Conservation (phyloP, 139 green algal genomes). For the Tetraselmis chui region DNA sequence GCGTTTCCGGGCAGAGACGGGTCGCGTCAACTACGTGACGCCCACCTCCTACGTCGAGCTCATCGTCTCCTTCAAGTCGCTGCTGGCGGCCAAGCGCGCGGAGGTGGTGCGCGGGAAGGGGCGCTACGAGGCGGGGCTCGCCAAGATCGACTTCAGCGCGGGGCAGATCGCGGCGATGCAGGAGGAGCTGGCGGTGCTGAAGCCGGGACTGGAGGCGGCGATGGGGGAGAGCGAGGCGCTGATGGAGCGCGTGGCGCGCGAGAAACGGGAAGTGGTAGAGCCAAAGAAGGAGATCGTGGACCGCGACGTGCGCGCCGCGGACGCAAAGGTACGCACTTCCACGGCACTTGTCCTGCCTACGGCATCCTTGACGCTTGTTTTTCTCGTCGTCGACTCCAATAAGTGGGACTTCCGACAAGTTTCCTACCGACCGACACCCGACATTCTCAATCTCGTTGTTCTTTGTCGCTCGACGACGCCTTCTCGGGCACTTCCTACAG, state of each 20-base stretch:
- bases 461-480: no score
- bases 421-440: no score
- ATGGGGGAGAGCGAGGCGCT: constrained; percentile 50
- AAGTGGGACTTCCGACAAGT: no score
- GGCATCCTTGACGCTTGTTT: no score
- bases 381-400: no score
- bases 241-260: constrained; percentile 35
- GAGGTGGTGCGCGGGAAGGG: constrained; percentile 37
- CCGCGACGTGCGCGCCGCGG: constrained; percentile 21
- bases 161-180: constrained; percentile 34
- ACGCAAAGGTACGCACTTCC: constrained; percentile 19
- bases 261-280: constrained; percentile 56
- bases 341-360: no score
- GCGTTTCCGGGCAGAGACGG: constrained; percentile 23
- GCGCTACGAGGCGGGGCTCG: constrained; percentile 60
- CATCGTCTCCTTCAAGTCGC: constrained; percentile 36
- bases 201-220: constrained; percentile 32
- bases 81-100: constrained; percentile 41
- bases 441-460: no score
- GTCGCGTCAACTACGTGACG: constrained; percentile 59
- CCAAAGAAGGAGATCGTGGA: constrained; percentile 53
- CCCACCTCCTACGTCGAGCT: constrained; percentile 63
- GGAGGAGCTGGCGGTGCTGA: constrained; percentile 39
- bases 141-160: constrained; percentile 39
- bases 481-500: no score